phyloP scores from a whole-genome alignment of 768 basidiomycete genomes.

The Porphyrellus cyaneotinctus region DNA sequence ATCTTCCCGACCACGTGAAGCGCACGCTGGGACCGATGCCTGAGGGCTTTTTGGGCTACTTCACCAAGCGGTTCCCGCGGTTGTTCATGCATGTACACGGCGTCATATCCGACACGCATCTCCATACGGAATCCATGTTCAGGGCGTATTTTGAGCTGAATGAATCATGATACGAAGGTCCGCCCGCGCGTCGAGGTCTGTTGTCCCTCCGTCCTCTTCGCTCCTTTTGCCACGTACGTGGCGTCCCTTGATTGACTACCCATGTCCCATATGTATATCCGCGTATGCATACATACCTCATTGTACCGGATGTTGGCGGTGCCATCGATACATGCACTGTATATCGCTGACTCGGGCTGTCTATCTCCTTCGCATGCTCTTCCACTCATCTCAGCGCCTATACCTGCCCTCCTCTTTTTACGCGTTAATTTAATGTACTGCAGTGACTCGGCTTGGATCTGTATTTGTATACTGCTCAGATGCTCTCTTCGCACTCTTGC shows the following conservation, averaged over 20 bases:
- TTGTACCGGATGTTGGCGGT: slow-evolving; percentile 5
- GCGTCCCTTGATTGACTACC: not conserved
- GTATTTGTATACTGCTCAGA: slow-evolving; percentile 17
- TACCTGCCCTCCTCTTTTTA: not conserved
- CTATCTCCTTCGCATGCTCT: not conserved
- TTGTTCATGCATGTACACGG: slow-evolving; percentile 89
- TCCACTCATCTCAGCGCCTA: not conserved
- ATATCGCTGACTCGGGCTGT: slow-evolving; percentile 1
- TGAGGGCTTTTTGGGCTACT: slow-evolving; percentile 87
- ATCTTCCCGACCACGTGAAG: slow-evolving; percentile 88
- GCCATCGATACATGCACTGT: not conserved
- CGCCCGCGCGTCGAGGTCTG: too few species aligned
- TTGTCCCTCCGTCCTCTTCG: not conserved
- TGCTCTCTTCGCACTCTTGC: not conserved
- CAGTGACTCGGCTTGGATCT: slow-evolving; percentile 8
- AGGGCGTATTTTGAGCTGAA: slow-evolving; percentile 78
- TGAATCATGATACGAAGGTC: slow-evolving; percentile 33
- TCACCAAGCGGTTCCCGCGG: slow-evolving; percentile 86
- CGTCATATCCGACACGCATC: slow-evolving; percentile 69
- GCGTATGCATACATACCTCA: slow-evolving; percentile 17
- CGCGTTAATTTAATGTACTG: slow-evolving; percentile 21
- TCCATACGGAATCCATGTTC: slow-evolving; percentile 87
- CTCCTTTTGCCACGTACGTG: not conserved
- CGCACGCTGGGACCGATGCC: slow-evolving; percentile 88
- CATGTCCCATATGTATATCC: slow-evolving; percentile 4